Evolutionary conservation across 148 eudicot species (phyloP).

Genomic region (Camellia japonica): DNA sequence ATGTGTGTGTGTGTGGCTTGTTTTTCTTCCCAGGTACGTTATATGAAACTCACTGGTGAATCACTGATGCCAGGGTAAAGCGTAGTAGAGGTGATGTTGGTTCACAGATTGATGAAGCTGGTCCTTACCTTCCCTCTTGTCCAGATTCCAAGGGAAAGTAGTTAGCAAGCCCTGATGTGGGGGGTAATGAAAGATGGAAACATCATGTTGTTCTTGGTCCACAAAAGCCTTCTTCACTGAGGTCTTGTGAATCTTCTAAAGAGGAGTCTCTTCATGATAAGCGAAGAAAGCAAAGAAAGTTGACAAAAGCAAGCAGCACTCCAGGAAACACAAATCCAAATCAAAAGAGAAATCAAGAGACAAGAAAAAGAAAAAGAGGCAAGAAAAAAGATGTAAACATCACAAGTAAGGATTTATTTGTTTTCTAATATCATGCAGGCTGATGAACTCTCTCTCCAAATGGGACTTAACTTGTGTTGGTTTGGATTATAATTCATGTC

Average conservation of each 20-base stretch:
- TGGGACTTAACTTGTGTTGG: neutral
- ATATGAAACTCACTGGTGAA: neutral
- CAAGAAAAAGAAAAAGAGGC: too few species aligned
- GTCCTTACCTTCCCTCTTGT: slow-evolving; percentile 62
- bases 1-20: neutral
- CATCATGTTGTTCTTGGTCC: slow-evolving; percentile 50
- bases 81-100: slow-evolving; percentile 93
- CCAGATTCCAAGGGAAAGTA: slow-evolving; percentile 30
- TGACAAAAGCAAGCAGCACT: slow-evolving; percentile 43
- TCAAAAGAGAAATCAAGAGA: too few species aligned
- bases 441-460: neutral
- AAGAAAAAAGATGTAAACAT: too few species aligned
- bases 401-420: too few species aligned
- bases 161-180: slow-evolving; percentile 17
- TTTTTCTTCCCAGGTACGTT: neutral
- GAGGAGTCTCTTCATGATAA: slow-evolving; percentile 34
- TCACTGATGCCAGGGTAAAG: slow-evolving; percentile 56
- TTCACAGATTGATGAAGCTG: slow-evolving; percentile 91
- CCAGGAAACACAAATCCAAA: too few species aligned
- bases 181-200: slow-evolving; percentile 20
- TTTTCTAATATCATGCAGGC: neutral
- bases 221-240: slow-evolving; percentile 50
- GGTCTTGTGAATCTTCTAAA: slow-evolving; percentile 39
- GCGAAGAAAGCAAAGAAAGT: slow-evolving; percentile 42
- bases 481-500: neutral